These are phyloP conservation scores for Fusarium begoniae DNA, from an alignment of 2,329 filamentous ascomycete species.

Conservation along the genomic window DNA sequence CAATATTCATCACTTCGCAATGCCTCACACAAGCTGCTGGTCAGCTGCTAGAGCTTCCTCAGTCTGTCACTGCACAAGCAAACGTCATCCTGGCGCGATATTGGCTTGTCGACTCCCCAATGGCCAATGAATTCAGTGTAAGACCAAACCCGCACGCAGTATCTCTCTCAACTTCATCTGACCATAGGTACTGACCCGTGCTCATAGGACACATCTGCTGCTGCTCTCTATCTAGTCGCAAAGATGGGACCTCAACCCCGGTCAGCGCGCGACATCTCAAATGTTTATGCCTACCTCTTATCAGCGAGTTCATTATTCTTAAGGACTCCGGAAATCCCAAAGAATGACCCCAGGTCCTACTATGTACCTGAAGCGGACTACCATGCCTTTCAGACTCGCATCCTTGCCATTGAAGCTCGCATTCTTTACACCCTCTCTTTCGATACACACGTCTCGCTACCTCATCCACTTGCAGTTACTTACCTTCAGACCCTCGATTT, in stretches of 20 bases:
- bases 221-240: constrained; percentile 79
- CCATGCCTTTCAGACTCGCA: constrained; percentile 66
- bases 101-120: constrained; percentile 71
- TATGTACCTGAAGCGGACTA: constrained; percentile 80
- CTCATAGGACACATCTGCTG: constrained; percentile 79
- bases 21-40: constrained; percentile 81
- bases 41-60: constrained; percentile 82
- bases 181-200: constrained; percentile 10
- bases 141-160: constrained; percentile 12
- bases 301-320: constrained; percentile 68
- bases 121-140: constrained; percentile 67
- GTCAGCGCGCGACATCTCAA: constrained; percentile 81
- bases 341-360: constrained; percentile 62
- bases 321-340: constrained; percentile 48
- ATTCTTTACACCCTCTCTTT: constrained; percentile 82
- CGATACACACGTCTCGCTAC: constrained; percentile 84
- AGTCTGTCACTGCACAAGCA: constrained; percentile 86
- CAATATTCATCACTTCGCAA: constrained; percentile 75
- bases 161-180: background rate
- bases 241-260: constrained; percentile 84
- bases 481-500: constrained; percentile 91
- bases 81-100: constrained; percentile 84
- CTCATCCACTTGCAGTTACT: constrained; percentile 86
- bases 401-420: constrained; percentile 79
- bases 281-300: constrained; percentile 84